Conservation (phyloP, 2,329 filamentous ascomycete species). For the Paraconiothyrium brasiliense region DNA sequence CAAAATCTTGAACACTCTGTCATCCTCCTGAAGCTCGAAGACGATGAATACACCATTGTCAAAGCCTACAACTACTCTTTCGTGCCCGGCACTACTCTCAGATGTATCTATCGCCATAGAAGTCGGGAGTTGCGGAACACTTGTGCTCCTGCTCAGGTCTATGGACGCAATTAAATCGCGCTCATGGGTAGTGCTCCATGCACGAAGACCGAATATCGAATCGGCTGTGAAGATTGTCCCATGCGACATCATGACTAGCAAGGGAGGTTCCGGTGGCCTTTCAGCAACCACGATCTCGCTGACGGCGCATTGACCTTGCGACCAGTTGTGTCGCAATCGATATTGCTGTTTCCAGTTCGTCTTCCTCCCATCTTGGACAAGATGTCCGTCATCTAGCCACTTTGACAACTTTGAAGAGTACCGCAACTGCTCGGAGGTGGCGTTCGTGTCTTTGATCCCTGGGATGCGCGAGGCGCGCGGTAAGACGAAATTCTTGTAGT, state of each 20-base stretch:
- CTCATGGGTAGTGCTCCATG: slow-evolving; percentile 74
- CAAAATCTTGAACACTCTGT: slow-evolving; percentile 56
- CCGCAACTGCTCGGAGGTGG: slow-evolving; percentile 51
- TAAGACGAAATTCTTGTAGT: slow-evolving; percentile 86
- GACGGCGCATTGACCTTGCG: slow-evolving; percentile 79
- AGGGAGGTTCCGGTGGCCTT: slow-evolving; percentile 62
- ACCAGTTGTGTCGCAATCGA: slow-evolving; percentile 90
- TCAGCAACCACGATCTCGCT: slow-evolving; percentile 75
- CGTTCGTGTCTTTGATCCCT: slow-evolving; percentile 62
- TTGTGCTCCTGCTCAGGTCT: slow-evolving; percentile 30
- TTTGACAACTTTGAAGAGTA: slow-evolving; percentile 66
- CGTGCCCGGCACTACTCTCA: slow-evolving; percentile 36
- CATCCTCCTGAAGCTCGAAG: slow-evolving; percentile 67
- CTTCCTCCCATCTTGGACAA: slow-evolving; percentile 60
- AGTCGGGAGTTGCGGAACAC: slow-evolving; percentile 58
- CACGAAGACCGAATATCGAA: slow-evolving; percentile 72
- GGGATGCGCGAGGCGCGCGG: slow-evolving; percentile 81
- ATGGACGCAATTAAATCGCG: slow-evolving; percentile 67
- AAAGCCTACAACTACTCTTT: slow-evolving; percentile 46
- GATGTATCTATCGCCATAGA: slow-evolving; percentile 70
- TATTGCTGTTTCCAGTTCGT: slow-evolving; percentile 91
- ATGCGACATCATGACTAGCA: slow-evolving; percentile 80
- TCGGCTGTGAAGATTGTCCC: slow-evolving; percentile 83
- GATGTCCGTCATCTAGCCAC: slow-evolving; percentile 69
- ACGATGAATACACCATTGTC: slow-evolving; percentile 66